A percentile compares a stretch with the other conserved stretches of the same genome.
These are phyloP conservation scores for Vigna radiata DNA, from an alignment of 306 rosid genomes.

Conservation along the genomic window DNA sequence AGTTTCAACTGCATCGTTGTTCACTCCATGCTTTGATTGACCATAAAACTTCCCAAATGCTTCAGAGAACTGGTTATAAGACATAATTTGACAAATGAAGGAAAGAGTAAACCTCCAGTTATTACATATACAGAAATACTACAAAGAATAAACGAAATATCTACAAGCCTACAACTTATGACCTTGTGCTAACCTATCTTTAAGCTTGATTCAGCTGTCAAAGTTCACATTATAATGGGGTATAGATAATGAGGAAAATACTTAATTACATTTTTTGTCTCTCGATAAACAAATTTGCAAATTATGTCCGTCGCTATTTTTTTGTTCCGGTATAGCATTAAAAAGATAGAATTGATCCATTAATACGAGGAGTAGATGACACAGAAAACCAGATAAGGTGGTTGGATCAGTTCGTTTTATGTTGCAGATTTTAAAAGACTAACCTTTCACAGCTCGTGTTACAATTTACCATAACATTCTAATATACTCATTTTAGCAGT, in stretches of 20 bases:
- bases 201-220: neutral
- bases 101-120: slow-evolving; percentile 12
- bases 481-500: neutral
- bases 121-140: slow-evolving; percentile 15
- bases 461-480: neutral
- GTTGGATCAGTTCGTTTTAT: neutral
- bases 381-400: no score
- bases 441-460: neutral
- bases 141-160: slow-evolving; percentile 23
- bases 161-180: neutral
- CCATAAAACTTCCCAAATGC: slow-evolving; percentile 93
- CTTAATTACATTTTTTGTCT: neutral
- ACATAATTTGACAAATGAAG: slow-evolving; percentile 30
- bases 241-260: neutral
- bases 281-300: neutral
- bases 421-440: neutral
- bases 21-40: slow-evolving; percentile 69
- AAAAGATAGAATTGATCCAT: no score
- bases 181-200: neutral
- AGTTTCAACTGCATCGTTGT: slow-evolving; percentile 71
- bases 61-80: slow-evolving; percentile 71
- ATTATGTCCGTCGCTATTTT: neutral
- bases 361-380: no score
- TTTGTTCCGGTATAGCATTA: neutral
- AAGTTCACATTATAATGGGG: neutral